Conservation (phyloP, 2,329 filamentous ascomycete species). For the Thermochaetoides dissita region DNA sequence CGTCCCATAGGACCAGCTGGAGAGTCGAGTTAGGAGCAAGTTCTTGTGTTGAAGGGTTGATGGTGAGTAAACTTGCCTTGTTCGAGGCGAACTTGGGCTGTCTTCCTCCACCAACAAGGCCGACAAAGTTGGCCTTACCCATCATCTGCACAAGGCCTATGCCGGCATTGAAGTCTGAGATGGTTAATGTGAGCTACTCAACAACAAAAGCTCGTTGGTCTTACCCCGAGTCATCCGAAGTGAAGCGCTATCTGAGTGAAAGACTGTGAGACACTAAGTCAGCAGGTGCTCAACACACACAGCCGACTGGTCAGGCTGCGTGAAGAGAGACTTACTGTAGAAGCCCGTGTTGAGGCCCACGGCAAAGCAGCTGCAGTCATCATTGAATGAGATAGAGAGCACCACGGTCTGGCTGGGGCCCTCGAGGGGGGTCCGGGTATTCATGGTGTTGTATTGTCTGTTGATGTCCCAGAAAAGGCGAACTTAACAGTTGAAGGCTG, state of each 20-base stretch:
- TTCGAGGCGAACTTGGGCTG: constrained; percentile 77
- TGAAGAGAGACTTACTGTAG: constrained; percentile 41
- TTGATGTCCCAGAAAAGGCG: not conserved
- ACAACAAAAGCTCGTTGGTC: not conserved
- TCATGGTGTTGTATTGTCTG: constrained; percentile 44
- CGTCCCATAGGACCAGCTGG: constrained; percentile 81
- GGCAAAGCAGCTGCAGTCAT: constrained; percentile 70
- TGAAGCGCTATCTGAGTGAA: constrained; percentile 57
- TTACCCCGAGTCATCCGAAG: constrained; percentile 39
- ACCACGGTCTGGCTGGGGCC: constrained; percentile 59
- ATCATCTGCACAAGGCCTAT: constrained; percentile 78
- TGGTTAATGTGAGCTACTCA: not conserved
- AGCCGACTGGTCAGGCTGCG: not conserved
- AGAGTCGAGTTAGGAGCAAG: constrained; percentile 1
- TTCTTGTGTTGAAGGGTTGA: not conserved
- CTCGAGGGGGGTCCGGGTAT: constrained; percentile 77
- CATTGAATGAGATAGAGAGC: constrained; percentile 74
- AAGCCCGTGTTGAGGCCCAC: constrained; percentile 79
- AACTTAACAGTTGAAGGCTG: too few species aligned
- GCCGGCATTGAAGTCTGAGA: constrained; percentile 61
- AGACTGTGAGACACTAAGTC: constrained; percentile 35
- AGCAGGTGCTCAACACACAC: too few species aligned
- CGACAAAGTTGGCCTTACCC: constrained; percentile 72
- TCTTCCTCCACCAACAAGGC: constrained; percentile 75
- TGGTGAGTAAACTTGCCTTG: constrained; percentile 40